Evolutionary conservation across 2,329 filamentous ascomycete species (phyloP), one percentile per base, ranked within the genome.

Genomic region (Sporothrix brasiliensis): DNA sequence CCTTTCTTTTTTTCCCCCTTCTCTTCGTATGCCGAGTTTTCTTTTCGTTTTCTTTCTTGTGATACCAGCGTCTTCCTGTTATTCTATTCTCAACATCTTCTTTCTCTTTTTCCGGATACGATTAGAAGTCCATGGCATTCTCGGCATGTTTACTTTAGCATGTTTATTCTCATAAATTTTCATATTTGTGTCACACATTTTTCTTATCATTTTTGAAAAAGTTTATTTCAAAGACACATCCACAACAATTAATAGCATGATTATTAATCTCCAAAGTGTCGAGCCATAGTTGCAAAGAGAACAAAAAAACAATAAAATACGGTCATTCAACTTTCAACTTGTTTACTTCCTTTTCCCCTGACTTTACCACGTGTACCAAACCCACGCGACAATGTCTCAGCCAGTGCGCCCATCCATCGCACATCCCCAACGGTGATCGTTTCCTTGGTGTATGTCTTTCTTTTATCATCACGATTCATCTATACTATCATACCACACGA

Each of bases 381-480:
- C 65, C 34, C 65, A 67, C 65, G 65, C 65, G 50, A 67, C 16
- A 67, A 56, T 67, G 65, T 67, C 50, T 56, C 65, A 54, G 30
- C 24, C 65, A 16, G 7, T 27, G 13, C 39, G 41, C 58, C 39
- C 39, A 4, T 19, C 21, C 39, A 16, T 39, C 58, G 39, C 58
- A 63, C 58, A 63, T 63, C 58, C 58, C 58, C 58, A 63, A 27
- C 39, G 39, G 39, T 47, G 58, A 63, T 47, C 21, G 27, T 63
- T 24, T n/a, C n/a, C 10, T 1, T 13, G 2, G 58, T 63, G 58
- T 61, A 14, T 61, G n/a, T 61, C 39, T 47, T 16, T 24, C 4
- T 19, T 24, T 27, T 6, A 27, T 16, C 39, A 27, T 47, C 11
- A 3, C 34, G 14, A 41, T 2, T 34, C 34, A 16, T 44, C 21